phyloP scores from a whole-genome alignment of 495 filamentous ascomycete genomes.

The Aspergillus hancockii region DNA sequence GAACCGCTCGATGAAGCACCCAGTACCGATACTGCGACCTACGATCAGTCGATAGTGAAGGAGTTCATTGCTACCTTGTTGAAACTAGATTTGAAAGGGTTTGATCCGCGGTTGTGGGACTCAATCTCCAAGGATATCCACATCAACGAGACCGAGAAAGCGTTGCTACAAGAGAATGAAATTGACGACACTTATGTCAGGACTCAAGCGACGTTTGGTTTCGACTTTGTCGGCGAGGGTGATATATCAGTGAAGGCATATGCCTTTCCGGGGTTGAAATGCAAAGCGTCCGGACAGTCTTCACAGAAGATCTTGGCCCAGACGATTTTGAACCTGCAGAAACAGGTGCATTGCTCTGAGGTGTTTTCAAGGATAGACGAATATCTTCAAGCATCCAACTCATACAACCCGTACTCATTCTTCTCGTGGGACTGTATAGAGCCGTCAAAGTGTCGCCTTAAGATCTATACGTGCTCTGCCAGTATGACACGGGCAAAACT shows the following conservation, averaged over 20 bases:
- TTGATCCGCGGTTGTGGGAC: slow-evolving; percentile 2
- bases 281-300: not conserved
- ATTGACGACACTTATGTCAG: not conserved
- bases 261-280: slow-evolving; percentile 15
- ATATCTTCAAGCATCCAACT: slow-evolving; percentile 12
- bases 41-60: slow-evolving; percentile 4
- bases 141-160: not conserved
- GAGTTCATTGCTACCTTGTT: slow-evolving; percentile 8
- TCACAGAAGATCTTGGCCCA: not conserved
- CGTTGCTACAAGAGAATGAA: not conserved
- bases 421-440: slow-evolving; percentile 19
- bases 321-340: not conserved
- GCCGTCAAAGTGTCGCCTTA: slow-evolving; percentile 12
- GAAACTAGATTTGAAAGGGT: not conserved
- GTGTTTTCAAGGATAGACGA: slow-evolving; percentile 8
- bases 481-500: slow-evolving; percentile 18
- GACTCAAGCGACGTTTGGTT: slow-evolving; percentile 18
- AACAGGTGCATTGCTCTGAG: slow-evolving; percentile 4
- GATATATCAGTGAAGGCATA: slow-evolving; percentile 23
- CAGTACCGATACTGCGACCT: slow-evolving; percentile 5
- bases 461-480: slow-evolving; percentile 17
- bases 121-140: not conserved
- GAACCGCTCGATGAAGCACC: slow-evolving; percentile 15
- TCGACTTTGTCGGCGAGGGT: slow-evolving; percentile 14
- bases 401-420: slow-evolving; percentile 13